Evolutionary conservation across 768 basidiomycete genomes (phyloP).

Genomic region (Tricholoma hemisulphureum): DNA sequence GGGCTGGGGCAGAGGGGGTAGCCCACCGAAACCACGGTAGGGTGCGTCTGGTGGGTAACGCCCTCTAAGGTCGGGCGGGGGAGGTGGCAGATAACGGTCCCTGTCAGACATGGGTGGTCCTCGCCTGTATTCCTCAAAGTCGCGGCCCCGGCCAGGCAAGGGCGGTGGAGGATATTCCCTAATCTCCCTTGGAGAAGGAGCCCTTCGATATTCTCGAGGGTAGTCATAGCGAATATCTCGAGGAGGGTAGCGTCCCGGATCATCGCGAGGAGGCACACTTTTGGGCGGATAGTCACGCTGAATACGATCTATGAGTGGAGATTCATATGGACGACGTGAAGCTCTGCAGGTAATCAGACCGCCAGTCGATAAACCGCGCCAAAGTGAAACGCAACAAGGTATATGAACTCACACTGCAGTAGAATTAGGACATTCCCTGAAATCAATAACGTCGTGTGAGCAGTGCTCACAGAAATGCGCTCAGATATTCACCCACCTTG

Average conservation of each 20-base stretch:
- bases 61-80: conserved; percentile 51
- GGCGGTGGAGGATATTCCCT: conserved; percentile 59
- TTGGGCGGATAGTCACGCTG: conserved; percentile 54
- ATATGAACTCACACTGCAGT: conserved; percentile 46
- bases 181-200: conserved; percentile 64
- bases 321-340: conserved; percentile 47
- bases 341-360: conserved; percentile 17
- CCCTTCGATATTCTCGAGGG: conserved; percentile 61
- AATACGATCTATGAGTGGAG: conserved; percentile 57
- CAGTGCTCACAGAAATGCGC: neutral
- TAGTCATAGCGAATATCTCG: conserved; percentile 66
- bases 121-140: conserved; percentile 69
- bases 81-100: conserved; percentile 53
- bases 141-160: conserved; percentile 53
- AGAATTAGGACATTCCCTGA: conserved; percentile 74
- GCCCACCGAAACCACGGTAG: conserved; percentile 51
- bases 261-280: conserved; percentile 52
- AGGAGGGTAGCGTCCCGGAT: conserved; percentile 45
- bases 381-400: neutral
- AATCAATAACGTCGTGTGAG: neutral
- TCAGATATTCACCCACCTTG: conserved; percentile 52
- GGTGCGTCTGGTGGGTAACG: conserved; percentile 57
- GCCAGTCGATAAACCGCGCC: neutral
- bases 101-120: conserved; percentile 43
- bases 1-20: conserved; percentile 47